Conservation (phyloP, 805 yeast species). For the Pichia nakasei region DNA sequence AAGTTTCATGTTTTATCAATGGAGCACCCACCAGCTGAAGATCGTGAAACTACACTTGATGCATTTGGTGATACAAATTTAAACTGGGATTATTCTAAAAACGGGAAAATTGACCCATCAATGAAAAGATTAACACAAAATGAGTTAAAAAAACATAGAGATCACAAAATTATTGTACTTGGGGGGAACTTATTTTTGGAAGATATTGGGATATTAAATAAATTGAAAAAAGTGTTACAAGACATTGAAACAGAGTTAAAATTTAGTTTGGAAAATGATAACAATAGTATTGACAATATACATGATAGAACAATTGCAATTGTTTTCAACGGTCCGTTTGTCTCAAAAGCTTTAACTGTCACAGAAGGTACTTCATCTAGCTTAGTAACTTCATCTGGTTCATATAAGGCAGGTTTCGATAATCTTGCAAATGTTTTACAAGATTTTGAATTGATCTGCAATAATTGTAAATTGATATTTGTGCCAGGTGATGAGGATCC, state of each 20-base stretch:
- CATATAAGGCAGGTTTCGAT: slow-evolving; percentile 64
- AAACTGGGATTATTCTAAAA: slow-evolving; percentile 17
- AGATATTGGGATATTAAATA: slow-evolving; percentile 47
- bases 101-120: slow-evolving; percentile 50
- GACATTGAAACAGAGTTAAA: slow-evolving; percentile 41
- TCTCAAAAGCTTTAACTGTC: slow-evolving; percentile 53
- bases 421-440: slow-evolving; percentile 58
- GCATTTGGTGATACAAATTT: slow-evolving; percentile 77
- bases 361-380: slow-evolving; percentile 41
- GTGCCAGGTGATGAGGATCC: slow-evolving; percentile 92
- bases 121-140: slow-evolving; percentile 51
- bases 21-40: slow-evolving; percentile 85
- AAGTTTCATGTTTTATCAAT: slow-evolving; percentile 68
- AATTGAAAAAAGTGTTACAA: slow-evolving; percentile 52
- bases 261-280: slow-evolving; percentile 18
- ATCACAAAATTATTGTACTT: slow-evolving; percentile 56
- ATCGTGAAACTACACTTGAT: slow-evolving; percentile 54
- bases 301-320: slow-evolving; percentile 32
- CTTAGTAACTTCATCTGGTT: slow-evolving; percentile 40
- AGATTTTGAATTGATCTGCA: slow-evolving; percentile 45
- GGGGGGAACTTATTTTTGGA: slow-evolving; percentile 73
- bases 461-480: slow-evolving; percentile 51
- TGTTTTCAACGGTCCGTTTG: slow-evolving; percentile 77
- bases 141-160: slow-evolving; percentile 29
- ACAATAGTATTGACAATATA: neutral